Evolutionary conservation across 805 yeast genomes (phyloP), one percentile per base, ranked within the genome.

Genomic region (Sporopachydermia quercuum): DNA sequence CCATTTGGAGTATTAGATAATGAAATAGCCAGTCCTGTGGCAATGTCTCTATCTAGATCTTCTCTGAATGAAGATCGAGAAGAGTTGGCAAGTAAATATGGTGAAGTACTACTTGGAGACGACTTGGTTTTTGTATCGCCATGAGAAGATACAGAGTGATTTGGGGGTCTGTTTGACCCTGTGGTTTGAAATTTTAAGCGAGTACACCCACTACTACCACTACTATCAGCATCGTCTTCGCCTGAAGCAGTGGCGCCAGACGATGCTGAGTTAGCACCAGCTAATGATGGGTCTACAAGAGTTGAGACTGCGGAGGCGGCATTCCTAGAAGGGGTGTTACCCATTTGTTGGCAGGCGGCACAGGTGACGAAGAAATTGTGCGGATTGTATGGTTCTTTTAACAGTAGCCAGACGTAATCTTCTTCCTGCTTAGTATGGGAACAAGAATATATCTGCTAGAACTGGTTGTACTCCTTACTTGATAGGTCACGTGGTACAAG

Each of bases 311-410:
- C 43, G 30, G 49, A 47, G 49, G 56, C 41, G 41, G 54, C 65
- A 60, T 59, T 56, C 49, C 54, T 57, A 43, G 63, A 59, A 49
- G 64, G 64, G 43, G 63, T 55, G 53, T 60, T 61, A 15, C 52
- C 52, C 52, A 48, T 48, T 23, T 23, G 30, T 23, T 23, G 30
- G 8, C 30, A 23, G 30, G 13, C 8, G 30, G 30, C 30, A 23
- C 30, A 23, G n/a, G n/a, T 23, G 30, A 23, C 30, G 30, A 23
- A 23, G n/a, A 8, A 8, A 23, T 23, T 23, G 30, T 23, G 30
- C 30, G 13, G n/a, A n/a, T 23, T 23, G 30, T 8, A n/a, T 8
- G 30, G n/a, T n/a, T n/a, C n/a, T n/a, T n/a, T n/a, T n/a, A n/a
- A n/a, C n/a, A n/a, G n/a, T n/a, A n/a, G n/a, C n/a, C n/a, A n/a